Conservation (phyloP, 2,329 filamentous ascomycete genomes). For the Cladosporium sp. region DNA sequence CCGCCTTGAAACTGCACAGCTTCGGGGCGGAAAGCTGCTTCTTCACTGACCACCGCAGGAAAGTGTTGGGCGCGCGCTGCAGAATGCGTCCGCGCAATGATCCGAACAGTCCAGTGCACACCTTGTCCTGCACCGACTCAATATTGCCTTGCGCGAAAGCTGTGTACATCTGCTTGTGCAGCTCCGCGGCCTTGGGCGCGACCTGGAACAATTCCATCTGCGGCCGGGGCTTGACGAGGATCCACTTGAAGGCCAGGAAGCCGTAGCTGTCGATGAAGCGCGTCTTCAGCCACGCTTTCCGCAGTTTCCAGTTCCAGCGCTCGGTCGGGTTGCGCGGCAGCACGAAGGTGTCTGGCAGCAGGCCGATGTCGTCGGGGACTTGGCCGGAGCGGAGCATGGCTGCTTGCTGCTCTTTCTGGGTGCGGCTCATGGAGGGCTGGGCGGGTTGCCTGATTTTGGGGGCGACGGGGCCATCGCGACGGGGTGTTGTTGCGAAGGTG, state of each 20-base stretch:
- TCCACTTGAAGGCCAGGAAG: constrained; percentile 6
- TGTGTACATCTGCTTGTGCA: constrained; percentile 52
- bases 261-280: constrained; percentile 5
- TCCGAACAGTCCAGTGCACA: constrained; percentile 29
- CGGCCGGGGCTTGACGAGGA: constrained; percentile 29
- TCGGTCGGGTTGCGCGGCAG: constrained; percentile 27
- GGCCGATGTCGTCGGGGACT: constrained; percentile 45
- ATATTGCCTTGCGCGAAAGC: constrained; percentile 48
- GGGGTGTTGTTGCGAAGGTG: background rate
- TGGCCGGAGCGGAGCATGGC: constrained; percentile 38
- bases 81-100: constrained; percentile 38
- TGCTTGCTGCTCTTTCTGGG: constrained; percentile 37
- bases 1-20: constrained; percentile 31
- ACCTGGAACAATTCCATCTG: constrained; percentile 39
- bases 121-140: constrained; percentile 25
- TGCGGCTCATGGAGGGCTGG: constrained; percentile 44
- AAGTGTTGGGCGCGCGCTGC: constrained; percentile 40
- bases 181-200: constrained; percentile 40
- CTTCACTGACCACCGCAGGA: constrained; percentile 35
- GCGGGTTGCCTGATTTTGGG: constrained; percentile 36
- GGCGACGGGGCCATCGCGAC: background rate
- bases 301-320: constrained; percentile 26
- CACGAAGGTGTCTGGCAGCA: constrained; percentile 44
- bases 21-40: constrained; percentile 32
- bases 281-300: constrained; percentile 21